Evolutionary conservation across 139 green algal genomes (phyloP).

Genomic region (Chlorella ohadii): DNA sequence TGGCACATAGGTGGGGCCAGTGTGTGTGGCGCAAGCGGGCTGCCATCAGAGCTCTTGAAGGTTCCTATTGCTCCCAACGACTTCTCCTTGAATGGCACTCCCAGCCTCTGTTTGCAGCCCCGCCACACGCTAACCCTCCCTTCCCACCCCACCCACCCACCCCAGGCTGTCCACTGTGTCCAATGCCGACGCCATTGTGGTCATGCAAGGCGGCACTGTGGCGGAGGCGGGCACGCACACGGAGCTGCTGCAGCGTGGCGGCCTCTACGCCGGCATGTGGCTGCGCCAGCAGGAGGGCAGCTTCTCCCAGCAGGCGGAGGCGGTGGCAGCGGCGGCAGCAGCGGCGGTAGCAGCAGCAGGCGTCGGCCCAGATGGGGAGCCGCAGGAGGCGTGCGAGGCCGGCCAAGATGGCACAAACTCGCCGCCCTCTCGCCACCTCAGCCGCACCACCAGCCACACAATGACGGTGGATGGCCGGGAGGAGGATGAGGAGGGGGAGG

Average conservation of each 20-base stretch:
- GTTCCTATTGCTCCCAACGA: no score
- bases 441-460: neutral
- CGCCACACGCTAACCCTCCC: no score
- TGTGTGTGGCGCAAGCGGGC: no score
- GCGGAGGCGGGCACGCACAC: constrained; percentile 79
- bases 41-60: no score
- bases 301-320: constrained; percentile 2
- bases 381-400: no score
- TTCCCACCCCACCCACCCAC: no score
- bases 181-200: constrained; percentile 74
- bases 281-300: constrained; percentile 64
- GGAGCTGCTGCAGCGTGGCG: constrained; percentile 72
- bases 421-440: neutral
- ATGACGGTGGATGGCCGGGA: neutral
- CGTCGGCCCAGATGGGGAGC: no score
- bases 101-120: no score
- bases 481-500: constrained; percentile 1
- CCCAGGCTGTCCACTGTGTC: constrained; percentile 86
- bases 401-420: neutral
- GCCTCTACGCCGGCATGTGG: constrained; percentile 85
- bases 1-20: constrained; percentile 80
- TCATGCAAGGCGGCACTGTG: constrained; percentile 61
- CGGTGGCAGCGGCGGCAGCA: neutral
- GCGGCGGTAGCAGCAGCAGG: neutral
- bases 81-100: no score